A percentile compares a stretch with the other conserved stretches of the same genome.
Conservation (phyloP, 305 asterid species). For the Solanum chacoense region DNA sequence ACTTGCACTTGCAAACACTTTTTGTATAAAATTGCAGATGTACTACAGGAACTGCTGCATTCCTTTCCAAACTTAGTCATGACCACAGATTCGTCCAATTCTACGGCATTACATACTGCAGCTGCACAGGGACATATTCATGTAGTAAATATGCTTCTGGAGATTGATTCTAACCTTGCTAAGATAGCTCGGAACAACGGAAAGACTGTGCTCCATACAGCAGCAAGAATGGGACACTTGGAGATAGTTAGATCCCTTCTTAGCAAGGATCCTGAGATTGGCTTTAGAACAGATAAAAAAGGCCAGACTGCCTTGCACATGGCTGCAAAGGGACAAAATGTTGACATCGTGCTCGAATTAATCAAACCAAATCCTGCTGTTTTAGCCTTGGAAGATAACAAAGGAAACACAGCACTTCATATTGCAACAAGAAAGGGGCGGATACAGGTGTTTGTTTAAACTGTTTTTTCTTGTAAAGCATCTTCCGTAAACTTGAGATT, state of each 20-base stretch:
- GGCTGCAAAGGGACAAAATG: constrained; percentile 93
- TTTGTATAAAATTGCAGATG: constrained; percentile 36
- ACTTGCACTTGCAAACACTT: not conserved
- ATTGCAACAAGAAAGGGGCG: constrained; percentile 83
- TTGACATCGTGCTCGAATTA: constrained; percentile 62
- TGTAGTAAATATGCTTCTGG: constrained; percentile 69
- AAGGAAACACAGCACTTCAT: constrained; percentile 80
- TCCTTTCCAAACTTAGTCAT: constrained; percentile 69
- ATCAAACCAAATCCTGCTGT: constrained; percentile 70
- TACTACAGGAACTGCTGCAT: constrained; percentile 55
- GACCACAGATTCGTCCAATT: constrained; percentile 79
- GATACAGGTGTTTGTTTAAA: constrained; percentile 33
- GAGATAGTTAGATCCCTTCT: constrained; percentile 70
- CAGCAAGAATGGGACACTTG: constrained; percentile 93
- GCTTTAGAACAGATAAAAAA: constrained; percentile 73
- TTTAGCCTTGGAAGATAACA: constrained; percentile 59
- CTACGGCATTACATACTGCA: constrained; percentile 89
- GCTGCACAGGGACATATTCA: constrained; percentile 82
- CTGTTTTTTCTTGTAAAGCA: not conserved
- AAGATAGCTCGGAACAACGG: constrained; percentile 93
- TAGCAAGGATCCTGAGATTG: constrained; percentile 55
- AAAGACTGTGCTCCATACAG: constrained; percentile 83
- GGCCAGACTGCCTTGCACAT: constrained; percentile 91
- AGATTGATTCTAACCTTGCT: constrained; percentile 64
- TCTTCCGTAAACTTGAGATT: not conserved